Evolutionary conservation across 495 filamentous ascomycete species (phyloP).

Genomic region (Xylaria acuta): DNA sequence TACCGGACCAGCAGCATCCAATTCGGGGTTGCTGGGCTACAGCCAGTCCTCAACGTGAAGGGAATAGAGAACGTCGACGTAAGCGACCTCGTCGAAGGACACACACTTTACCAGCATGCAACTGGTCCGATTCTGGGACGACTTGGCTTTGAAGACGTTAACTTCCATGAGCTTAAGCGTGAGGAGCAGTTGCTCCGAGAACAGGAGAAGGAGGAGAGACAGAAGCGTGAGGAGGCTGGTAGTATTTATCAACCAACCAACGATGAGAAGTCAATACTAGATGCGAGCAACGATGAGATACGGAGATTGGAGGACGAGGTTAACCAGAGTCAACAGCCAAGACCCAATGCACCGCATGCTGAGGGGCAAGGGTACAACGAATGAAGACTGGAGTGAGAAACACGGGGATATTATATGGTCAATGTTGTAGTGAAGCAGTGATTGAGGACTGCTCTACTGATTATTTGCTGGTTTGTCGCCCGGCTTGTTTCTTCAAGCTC

Average conservation of each 20-base stretch:
- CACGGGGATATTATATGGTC: not conserved
- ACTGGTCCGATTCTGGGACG: constrained; percentile 62
- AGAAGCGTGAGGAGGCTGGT: constrained; percentile 38
- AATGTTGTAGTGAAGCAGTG: not conserved
- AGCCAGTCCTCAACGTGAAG: constrained; percentile 57
- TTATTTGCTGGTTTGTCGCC: not conserved
- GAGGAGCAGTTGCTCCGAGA: constrained; percentile 47
- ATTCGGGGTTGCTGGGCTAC: constrained; percentile 63
- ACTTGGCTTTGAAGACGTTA: constrained; percentile 65
- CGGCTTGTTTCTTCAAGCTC: not conserved
- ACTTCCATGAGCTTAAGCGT: constrained; percentile 52
- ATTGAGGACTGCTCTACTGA: not conserved
- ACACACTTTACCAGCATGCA: constrained; percentile 62
- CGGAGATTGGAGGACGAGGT: constrained; percentile 25
- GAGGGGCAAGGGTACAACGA: not conserved
- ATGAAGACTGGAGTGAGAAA: not conserved
- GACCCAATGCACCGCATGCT: not conserved
- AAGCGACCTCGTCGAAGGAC: constrained; percentile 61
- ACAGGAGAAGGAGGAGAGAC: constrained; percentile 51
- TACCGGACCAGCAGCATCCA: constrained; percentile 63
- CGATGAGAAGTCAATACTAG: constrained; percentile 17
- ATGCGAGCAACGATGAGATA: constrained; percentile 27
- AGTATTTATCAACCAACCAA: constrained; percentile 6
- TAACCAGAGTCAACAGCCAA: constrained; percentile 25
- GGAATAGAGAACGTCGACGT: constrained; percentile 67